Evolutionary conservation across 78 protist species (phyloP).

Genomic region (Ministeria vibrans): DNA sequence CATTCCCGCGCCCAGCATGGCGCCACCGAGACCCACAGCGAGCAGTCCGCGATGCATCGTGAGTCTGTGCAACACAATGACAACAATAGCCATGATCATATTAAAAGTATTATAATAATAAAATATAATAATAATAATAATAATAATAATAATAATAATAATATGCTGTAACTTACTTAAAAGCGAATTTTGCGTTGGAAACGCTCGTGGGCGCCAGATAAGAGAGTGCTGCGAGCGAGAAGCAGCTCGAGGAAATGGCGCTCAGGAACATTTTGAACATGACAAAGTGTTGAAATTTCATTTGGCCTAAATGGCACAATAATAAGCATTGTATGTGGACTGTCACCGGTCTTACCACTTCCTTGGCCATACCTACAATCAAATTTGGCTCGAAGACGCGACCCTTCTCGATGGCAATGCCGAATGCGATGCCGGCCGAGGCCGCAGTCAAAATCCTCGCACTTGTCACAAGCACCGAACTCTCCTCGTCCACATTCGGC

Average conservation of each 20-base stretch:
- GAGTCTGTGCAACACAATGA: not conserved
- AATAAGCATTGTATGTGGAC: not conserved
- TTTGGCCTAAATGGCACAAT: not conserved
- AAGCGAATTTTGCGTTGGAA: not conserved
- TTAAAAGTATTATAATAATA: not conserved
- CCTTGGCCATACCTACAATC: not conserved
- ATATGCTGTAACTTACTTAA: not conserved
- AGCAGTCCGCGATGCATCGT: not conserved
- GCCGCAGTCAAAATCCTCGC: too few species aligned
- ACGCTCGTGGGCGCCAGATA: not conserved
- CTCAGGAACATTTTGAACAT: not conserved
- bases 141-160: not conserved
- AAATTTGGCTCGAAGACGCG: not conserved
- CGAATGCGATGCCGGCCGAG: not conserved
- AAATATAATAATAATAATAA: not conserved
- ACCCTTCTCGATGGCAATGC: slow-evolving; percentile 3
- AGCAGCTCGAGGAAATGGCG: not conserved
- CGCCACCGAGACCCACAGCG: not conserved
- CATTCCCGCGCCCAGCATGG: slow-evolving; percentile 9
- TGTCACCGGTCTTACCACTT: not conserved
- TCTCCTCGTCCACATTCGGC: too few species aligned
- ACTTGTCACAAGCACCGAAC: too few species aligned
- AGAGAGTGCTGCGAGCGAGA: not conserved
- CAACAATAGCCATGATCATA: not conserved
- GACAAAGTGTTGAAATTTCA: not conserved